phyloP scores from a whole-genome alignment of 2,329 filamentous ascomycete species.

The Calonectria pseudoreteaudii region DNA sequence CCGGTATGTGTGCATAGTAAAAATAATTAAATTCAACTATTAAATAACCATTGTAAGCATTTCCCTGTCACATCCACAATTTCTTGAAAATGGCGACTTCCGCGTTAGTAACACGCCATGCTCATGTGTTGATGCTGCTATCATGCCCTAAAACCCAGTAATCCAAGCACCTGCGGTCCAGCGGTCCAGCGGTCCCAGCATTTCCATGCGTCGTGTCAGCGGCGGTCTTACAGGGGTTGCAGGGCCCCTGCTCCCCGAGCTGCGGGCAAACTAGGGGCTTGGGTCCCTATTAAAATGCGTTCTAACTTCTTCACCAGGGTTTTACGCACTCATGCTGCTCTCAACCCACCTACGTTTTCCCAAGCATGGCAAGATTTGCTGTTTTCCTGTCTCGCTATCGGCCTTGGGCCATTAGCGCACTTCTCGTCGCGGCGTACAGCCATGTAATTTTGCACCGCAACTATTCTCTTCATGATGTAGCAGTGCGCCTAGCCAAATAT shows the following conservation, averaged over 20 bases:
- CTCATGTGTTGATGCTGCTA: neutral
- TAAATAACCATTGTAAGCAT: neutral
- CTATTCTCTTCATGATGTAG: conserved; percentile 5
- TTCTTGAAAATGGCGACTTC: neutral
- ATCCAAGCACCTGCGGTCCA: neutral
- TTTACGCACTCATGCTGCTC: neutral
- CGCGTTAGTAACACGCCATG: neutral
- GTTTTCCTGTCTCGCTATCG: conserved; percentile 26
- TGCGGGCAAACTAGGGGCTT: neutral
- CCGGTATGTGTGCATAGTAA: neutral
- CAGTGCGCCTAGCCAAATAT: conserved; percentile 4
- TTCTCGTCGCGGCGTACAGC: neutral
- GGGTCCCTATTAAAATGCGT: neutral
- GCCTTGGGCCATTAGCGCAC: conserved; percentile 23
- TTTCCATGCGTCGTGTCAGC: neutral
- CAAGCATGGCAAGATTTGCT: conserved; percentile 19
- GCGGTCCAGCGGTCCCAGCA: neutral
- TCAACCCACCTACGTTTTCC: too few species aligned
- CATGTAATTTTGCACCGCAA: neutral
- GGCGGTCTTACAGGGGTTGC: neutral
- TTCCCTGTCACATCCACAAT: neutral
- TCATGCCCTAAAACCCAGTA: neutral
- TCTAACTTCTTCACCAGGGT: neutral
- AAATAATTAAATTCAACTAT: neutral
- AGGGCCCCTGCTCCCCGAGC: neutral